These are phyloP conservation scores for Globisporangium radiosum DNA, from an alignment of 352 stramenopile species.

Conservation along the genomic window DNA sequence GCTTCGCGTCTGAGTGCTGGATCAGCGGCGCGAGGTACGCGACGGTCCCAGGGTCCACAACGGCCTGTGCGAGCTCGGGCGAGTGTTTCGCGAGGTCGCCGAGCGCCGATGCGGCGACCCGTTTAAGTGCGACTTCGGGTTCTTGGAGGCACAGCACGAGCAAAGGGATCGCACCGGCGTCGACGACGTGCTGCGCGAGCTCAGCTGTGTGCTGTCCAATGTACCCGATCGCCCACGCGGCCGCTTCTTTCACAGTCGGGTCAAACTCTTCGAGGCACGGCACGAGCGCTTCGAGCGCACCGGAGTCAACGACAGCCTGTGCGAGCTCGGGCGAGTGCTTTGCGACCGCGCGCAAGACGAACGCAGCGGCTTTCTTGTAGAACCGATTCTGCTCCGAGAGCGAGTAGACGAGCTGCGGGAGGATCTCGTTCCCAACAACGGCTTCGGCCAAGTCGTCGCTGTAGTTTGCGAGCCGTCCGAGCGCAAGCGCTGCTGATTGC, in stretches of 20 bases:
- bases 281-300: constrained; percentile 88
- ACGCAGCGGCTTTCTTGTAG: constrained; percentile 95
- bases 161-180: constrained; percentile 89
- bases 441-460: constrained; percentile 92
- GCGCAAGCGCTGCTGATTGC: constrained; percentile 90
- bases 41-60: constrained; percentile 91
- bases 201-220: constrained; percentile 93
- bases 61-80: constrained; percentile 89
- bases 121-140: constrained; percentile 93
- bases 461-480: constrained; percentile 93
- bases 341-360: constrained; percentile 90
- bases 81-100: constrained; percentile 95
- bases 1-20: constrained; percentile 91
- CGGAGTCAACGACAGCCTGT: constrained; percentile 91
- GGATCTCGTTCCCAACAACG: constrained; percentile 93
- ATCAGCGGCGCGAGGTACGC: constrained; percentile 92
- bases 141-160: constrained; percentile 95
- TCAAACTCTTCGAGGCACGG: constrained; percentile 95
- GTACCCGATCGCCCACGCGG: constrained; percentile 94
- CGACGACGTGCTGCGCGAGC: constrained; percentile 91
- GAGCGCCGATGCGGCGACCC: constrained; percentile 89
- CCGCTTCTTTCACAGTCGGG: constrained; percentile 92
- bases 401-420: constrained; percentile 96
- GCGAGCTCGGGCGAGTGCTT: constrained; percentile 94
- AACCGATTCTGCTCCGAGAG: constrained; percentile 93